Base-by-base conservation (phyloP, 2,329 filamentous ascomycete genomes). In the Ophiocordyceps camponoti-saundersi region DNA sequence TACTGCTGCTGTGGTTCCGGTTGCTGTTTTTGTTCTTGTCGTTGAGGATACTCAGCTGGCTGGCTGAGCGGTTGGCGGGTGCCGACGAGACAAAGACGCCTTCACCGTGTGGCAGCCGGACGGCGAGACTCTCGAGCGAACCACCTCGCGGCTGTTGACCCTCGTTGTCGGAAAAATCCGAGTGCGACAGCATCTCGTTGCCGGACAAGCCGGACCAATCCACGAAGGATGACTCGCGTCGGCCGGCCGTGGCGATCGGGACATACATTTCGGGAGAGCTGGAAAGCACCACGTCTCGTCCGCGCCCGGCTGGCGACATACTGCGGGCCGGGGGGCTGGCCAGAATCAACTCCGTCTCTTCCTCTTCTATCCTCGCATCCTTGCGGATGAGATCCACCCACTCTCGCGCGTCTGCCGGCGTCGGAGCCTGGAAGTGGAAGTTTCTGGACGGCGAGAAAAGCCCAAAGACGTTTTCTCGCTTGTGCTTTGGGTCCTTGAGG, bases 401-500 rank as follows among this genome's bases (percentile, higher is more conserved):
- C 57, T 85, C 80, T 51, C 85, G 76, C 6, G 86, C 85, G 51
- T 95, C 89, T 49, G 77, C 69, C 45, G 79, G 75, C 4, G 75
- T 82, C 30, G 71, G 61, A 1, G 86, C 88, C 62, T 94, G 84
- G 49, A 98, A 79, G 57, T 95, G 88, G 65, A 83, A 95, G 65
- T 95, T 96, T 53, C 83, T 82, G 16, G 88, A 83, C 0, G 89
- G 85, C 0, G 88, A 90, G 65, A 95, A 98, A 43, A 96, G 74
- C 20, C 85, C 92, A 60, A 98, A 96, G 50, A 95, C 78, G 60
- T 95, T 80, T 46, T 86, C 77, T 49, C 85, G 82, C 60, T 85
- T 89, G 50, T 88, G 80, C 63, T 94, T 95, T 10, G 86, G 83
- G 56, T 94, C 88, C 57, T 85, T 89, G 52, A 96, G 80, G 49